These are phyloP conservation scores for Phalaenopsis aphrodite DNA, from an alignment of 106 monocot species.

Conservation along the genomic window DNA sequence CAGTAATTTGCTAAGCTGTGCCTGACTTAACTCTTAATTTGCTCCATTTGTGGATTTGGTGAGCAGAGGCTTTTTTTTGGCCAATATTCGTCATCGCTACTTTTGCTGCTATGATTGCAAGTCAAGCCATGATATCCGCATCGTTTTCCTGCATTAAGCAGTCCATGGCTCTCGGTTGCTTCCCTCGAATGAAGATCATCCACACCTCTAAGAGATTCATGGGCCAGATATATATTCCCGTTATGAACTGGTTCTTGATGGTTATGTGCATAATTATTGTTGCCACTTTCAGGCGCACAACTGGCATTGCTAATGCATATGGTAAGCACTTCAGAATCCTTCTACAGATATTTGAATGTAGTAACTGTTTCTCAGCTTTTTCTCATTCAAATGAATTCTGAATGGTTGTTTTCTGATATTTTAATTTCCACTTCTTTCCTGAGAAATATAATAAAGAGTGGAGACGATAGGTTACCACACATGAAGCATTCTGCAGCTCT, in stretches of 20 bases:
- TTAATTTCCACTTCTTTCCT: background rate
- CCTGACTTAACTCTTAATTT: background rate
- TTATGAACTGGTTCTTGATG: conserved; percentile 92
- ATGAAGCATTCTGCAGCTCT: background rate
- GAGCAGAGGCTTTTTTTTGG: conserved; percentile 66
- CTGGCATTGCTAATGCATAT: conserved; percentile 89
- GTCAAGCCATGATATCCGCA: conserved; percentile 95
- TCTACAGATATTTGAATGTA: background rate
- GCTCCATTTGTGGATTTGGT: conserved; percentile 7
- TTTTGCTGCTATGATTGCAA: conserved; percentile 89
- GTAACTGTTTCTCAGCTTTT: background rate
- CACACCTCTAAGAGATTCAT: conserved; percentile 75
- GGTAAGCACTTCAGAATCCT: conserved; percentile 29
- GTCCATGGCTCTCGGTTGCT: conserved; percentile 91
- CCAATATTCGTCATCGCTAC: conserved; percentile 87
- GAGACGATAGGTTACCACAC: background rate
- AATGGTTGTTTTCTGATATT: background rate
- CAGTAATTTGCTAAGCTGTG: background rate
- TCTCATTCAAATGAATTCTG: background rate
- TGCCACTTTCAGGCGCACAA: conserved; percentile 79
- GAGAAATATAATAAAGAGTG: background rate
- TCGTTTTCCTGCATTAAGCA: conserved; percentile 97
- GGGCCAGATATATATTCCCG: conserved; percentile 91
- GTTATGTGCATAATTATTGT: conserved; percentile 81
- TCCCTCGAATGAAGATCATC: conserved; percentile 74